A percentile compares a stretch with the other conserved stretches of the same genome.
These are phyloP conservation scores for Eutrema salsugineum DNA, from an alignment of 441 rosid species.

Conservation along the genomic window DNA sequence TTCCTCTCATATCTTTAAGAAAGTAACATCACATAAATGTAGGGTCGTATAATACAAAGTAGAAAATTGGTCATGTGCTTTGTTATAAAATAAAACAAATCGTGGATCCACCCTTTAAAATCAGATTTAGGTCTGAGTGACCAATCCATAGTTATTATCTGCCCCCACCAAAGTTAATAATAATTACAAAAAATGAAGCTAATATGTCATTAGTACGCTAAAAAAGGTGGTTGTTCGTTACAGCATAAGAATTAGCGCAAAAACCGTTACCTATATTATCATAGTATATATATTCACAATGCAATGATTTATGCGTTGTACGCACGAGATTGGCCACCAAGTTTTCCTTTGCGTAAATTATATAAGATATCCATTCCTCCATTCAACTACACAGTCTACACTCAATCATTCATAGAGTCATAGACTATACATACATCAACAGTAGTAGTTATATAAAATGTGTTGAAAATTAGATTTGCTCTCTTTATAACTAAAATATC, in stretches of 20 bases:
- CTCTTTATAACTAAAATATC: not conserved
- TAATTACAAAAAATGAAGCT: not conserved
- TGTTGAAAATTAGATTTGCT: not conserved
- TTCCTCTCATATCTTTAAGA: not conserved
- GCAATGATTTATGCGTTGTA: slow-evolving; percentile 18
- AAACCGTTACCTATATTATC: slow-evolving; percentile 15
- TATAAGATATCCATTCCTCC: not conserved
- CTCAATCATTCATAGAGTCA: not conserved
- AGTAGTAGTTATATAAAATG: not conserved
- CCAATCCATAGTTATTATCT: not conserved
- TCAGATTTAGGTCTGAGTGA: not conserved
- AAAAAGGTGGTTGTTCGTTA: slow-evolving; percentile 19
- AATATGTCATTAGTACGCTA: not conserved
- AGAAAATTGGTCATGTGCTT: slow-evolving; percentile 19
- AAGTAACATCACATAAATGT: slow-evolving; percentile 12
- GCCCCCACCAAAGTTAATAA: slow-evolving; percentile 10
- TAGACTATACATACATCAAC: not conserved
- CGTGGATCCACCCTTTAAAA: slow-evolving; percentile 13
- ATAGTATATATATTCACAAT: not conserved
- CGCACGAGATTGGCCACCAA: slow-evolving; percentile 14
- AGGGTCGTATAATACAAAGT: slow-evolving; percentile 24
- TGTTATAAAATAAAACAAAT: slow-evolving; percentile 21
- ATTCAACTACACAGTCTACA: not conserved
- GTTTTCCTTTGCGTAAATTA: slow-evolving; percentile 1
- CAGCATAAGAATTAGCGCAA: slow-evolving; percentile 20